Evolutionary conservation across 129 eudicot genomes (phyloP).

Genomic region (Artemisia argyi): DNA sequence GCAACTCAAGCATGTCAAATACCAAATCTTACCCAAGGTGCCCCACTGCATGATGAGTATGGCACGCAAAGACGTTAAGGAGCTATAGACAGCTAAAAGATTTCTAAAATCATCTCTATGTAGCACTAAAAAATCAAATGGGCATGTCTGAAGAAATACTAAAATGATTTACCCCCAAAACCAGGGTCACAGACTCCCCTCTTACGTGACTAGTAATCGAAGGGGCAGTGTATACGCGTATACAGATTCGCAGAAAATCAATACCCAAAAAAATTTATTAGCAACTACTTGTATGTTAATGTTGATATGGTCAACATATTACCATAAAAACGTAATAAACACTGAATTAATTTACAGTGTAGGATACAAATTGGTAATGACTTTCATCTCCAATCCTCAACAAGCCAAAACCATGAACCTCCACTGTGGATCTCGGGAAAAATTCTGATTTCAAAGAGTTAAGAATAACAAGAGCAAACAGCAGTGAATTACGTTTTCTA

Average conservation of each 20-base stretch:
- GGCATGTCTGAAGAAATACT: slow-evolving; percentile 3
- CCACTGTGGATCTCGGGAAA: slow-evolving; percentile 34
- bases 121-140: slow-evolving; percentile 2
- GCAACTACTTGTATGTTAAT: slow-evolving; percentile 11
- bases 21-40: slow-evolving; percentile 7
- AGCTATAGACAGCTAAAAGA: slow-evolving; percentile 13
- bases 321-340: slow-evolving; percentile 11
- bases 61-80: slow-evolving; percentile 45
- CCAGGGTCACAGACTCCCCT: slow-evolving; percentile 20
- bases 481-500: slow-evolving; percentile 15
- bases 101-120: slow-evolving; percentile 1
- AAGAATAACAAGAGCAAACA: slow-evolving; percentile 36
- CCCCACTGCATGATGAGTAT: slow-evolving; percentile 26
- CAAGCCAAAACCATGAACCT: slow-evolving; percentile 45
- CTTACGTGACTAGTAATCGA: background rate
- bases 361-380: slow-evolving; percentile 50
- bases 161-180: slow-evolving; percentile 12
- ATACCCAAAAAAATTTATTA: slow-evolving; percentile 1
- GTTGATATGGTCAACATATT: slow-evolving; percentile 7
- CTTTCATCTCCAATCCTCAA: slow-evolving; percentile 40
- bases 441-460: slow-evolving; percentile 46
- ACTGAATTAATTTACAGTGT: slow-evolving; percentile 24
- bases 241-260: background rate
- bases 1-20: slow-evolving; percentile 33
- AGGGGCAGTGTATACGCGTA: background rate